Evolutionary conservation across 257 asterid species (phyloP), one percentile per base, ranked within the genome.

Genomic region (Ocimum tenuiflorum): DNA sequence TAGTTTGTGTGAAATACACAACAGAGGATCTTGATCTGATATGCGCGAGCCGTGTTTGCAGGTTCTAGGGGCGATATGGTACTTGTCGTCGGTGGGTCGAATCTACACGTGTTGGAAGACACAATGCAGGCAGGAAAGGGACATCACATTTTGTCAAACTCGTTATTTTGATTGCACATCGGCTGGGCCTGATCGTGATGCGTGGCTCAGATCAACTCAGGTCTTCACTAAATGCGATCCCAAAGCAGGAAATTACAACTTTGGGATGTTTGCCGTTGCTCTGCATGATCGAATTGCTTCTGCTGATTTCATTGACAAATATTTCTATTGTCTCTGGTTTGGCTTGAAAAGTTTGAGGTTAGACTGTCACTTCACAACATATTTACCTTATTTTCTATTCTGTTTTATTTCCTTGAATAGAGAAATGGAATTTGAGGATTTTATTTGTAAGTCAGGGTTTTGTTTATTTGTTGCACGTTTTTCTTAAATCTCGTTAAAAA

Each of bases 321-420:
- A 78, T 76, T 87, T 89, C 43, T 89, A 89, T 70, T 89, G 96
- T 49, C 83, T 91, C 24, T 91, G 98, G 96, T 89, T 88, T 76
- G 96, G 98, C 23, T 74, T 91, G 54, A 81, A 81, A 73, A 81
- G 78, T 74, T 79, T 91, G 19, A 81, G 92, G 97, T 90, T 62
- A n/a, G n/a, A n/a, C n/a, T n/a, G n/a, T n/a, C n/a, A n/a, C n/a
- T n/a, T n/a, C n/a, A n/a, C n/a, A n/a, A n/a, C n/a, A n/a, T n/a
- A n/a, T n/a, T n/a, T n/a, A n/a, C n/a, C n/a, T n/a, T n/a, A n/a
- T n/a, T n/a, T n/a, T n/a, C n/a, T n/a, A n/a, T n/a, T n/a, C n/a
- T n/a, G n/a, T n/a, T n/a, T n/a, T n/a, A n/a, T n/a, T n/a, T n/a
- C n/a, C n/a, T n/a, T n/a, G n/a, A n/a, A n/a, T n/a, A n/a, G n/a